Conservation (phyloP, 1,139 yeast genomes). For the Scheffersomyces titani region DNA sequence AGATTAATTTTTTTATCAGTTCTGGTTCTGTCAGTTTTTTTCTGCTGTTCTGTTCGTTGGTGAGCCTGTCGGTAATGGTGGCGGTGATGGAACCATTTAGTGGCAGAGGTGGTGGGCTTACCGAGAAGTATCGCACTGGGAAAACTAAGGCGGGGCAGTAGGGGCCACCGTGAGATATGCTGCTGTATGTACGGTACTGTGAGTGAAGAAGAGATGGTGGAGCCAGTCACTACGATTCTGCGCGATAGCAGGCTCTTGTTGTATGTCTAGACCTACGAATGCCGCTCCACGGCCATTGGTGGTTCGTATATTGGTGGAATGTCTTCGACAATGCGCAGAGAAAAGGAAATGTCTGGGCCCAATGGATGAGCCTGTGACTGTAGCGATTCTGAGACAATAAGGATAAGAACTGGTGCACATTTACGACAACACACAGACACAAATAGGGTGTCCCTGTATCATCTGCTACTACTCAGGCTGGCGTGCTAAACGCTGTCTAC, state of each 20-base stretch:
- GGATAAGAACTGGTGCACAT: background rate
- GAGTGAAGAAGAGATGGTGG: background rate
- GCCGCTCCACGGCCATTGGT: background rate
- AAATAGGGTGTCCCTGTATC: background rate
- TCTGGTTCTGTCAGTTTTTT: conserved; percentile 1
- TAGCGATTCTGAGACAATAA: background rate
- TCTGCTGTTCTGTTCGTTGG: background rate
- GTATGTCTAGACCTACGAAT: background rate
- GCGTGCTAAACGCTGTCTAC: background rate
- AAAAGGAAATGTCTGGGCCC: background rate
- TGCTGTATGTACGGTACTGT: background rate
- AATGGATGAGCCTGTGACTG: background rate
- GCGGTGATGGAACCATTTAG: background rate
- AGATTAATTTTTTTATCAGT: background rate
- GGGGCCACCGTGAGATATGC: background rate
- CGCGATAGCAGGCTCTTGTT: too few species aligned
- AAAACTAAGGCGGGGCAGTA: background rate
- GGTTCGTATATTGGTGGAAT: background rate
- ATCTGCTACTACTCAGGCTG: background rate
- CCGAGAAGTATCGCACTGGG: background rate
- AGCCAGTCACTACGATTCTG: background rate
- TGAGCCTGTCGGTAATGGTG: background rate
- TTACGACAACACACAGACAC: background rate
- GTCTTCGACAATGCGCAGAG: background rate
- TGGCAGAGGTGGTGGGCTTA: background rate